Evolutionary conservation across 257 asterid species (phyloP), one percentile per base, ranked within the genome.

Genomic region (Ophiorrhiza pumila): DNA sequence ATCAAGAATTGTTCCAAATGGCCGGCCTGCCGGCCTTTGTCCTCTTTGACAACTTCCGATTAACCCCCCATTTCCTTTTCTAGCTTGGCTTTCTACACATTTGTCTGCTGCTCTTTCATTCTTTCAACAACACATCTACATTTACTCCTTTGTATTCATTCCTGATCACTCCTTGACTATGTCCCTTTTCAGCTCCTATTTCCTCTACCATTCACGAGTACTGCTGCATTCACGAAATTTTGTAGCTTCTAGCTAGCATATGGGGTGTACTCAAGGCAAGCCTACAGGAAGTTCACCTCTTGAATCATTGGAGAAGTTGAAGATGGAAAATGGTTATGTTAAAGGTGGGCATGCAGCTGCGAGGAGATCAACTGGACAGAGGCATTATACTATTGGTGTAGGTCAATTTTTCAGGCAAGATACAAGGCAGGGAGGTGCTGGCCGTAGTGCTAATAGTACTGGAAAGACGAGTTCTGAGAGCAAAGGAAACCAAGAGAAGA

Each of bases 251-350:
- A 74, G 69, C 60, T 63, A 35, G 52, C n/a, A 63, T 17, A 87
- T 89, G 96, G 96, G 94, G 76, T 82, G 94, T 75, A 84, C 77
- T 79, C 87, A 76, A 57, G 83, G 74, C 42, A 78, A 80, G 63
- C 76, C 85, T 46, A 76, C 90, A 20, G 65, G 58, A 76, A 52
- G 66, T 55, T 85, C 94, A 31, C 86, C 89, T 7, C 81, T 81
- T 6, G 61, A 62, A 20, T 85, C 87, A 72, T 69, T 86, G 56
- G 84, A 81, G 39, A 86, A 69, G 84, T 72, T 82, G 82, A 86
- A 89, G 80, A 61, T 81, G 88, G 87, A 86, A 31, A 81, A 65
- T 32, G 89, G 88, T 4, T 84, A 86, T 60, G 74, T 50, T 42
- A 81, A 78, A 71, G 89, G 83, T 14, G 79, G 70, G 12, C 56